Conservation (phyloP, 495 filamentous ascomycete genomes). For the Podospora didyma region DNA sequence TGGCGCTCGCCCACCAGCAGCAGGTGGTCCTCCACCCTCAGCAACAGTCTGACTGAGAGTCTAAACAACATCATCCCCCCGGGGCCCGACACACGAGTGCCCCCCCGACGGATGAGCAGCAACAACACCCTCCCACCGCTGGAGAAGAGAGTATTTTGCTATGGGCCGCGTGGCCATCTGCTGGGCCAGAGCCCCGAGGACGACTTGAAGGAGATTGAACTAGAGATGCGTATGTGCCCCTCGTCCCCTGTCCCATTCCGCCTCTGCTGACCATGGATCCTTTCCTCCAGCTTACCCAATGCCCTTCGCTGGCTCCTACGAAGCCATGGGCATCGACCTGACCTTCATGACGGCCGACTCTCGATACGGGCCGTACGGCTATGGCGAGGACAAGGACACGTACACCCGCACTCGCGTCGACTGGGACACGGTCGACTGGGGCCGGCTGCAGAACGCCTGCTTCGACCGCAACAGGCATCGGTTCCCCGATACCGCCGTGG, state of each 20-base stretch:
- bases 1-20: not conserved
- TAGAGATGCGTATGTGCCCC: conserved; percentile 20
- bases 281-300: conserved; percentile 19
- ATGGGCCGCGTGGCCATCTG: conserved; percentile 25
- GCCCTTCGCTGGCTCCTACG: conserved; percentile 29
- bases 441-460: conserved; percentile 67
- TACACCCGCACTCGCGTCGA: conserved; percentile 55
- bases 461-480: conserved; percentile 62
- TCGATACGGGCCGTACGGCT: conserved; percentile 31
- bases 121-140: conserved; percentile 19
- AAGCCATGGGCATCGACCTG: conserved; percentile 23
- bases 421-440: conserved; percentile 71
- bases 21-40: not conserved
- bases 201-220: conserved; percentile 17
- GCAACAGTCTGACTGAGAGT: conserved; percentile 1
- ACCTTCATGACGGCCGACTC: conserved; percentile 24
- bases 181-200: conserved; percentile 28
- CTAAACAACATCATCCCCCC: not conserved
- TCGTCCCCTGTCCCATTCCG: not conserved
- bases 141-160: conserved; percentile 18
- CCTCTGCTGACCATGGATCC: conserved; percentile 10
- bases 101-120: conserved; percentile 24
- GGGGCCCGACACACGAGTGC: not conserved
- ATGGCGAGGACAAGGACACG: conserved; percentile 18
- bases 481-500: conserved; percentile 33